phyloP scores from a whole-genome alignment of 257 asterid species.

The Craterostigma plantagineum region DNA sequence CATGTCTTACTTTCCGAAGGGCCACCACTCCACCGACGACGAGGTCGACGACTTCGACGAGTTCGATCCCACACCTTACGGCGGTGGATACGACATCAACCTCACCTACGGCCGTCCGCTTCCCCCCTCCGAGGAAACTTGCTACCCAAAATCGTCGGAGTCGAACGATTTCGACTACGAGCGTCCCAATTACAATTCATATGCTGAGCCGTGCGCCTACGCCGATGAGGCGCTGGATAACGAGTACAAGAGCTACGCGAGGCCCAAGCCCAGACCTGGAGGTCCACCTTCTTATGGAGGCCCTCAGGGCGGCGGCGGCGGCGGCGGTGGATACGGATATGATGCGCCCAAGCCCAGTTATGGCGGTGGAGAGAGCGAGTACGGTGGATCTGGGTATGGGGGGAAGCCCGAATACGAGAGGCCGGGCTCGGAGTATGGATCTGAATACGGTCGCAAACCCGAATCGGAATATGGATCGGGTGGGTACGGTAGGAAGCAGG shows the following conservation, averaged over 20 bases:
- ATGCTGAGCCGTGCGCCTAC: constrained; percentile 73
- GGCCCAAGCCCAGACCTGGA: constrained; percentile 46
- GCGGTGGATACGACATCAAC: too few species aligned
- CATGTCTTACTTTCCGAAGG: too few species aligned
- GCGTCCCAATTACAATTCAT: constrained; percentile 61
- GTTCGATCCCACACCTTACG: too few species aligned
- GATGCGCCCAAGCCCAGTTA: constrained; percentile 10
- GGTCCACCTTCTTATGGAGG: constrained; percentile 14
- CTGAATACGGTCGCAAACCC: constrained; percentile 9
- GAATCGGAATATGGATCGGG: constrained; percentile 1
- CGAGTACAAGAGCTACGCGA: constrained; percentile 65
- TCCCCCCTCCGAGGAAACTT: constrained; percentile 7
- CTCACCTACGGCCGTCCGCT: too few species aligned
- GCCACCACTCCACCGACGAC: too few species aligned
- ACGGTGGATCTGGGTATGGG: constrained; percentile 15
- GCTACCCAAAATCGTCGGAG: constrained; percentile 42
- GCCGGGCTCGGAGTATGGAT: constrained; percentile 5
- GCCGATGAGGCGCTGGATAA: constrained; percentile 45
- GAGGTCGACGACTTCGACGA: too few species aligned
- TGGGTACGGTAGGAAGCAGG: too few species aligned
- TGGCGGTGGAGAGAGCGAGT: constrained; percentile 16
- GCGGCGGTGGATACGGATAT: constrained; percentile 14
- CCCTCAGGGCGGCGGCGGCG: constrained; percentile 10
- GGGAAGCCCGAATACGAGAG: constrained; percentile 11
- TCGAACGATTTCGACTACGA: constrained; percentile 52